A percentile compares a stretch with the other conserved stretches of the same genome.
Conservation (phyloP, 129 eudicot genomes). For the Deinandra increscens region DNA sequence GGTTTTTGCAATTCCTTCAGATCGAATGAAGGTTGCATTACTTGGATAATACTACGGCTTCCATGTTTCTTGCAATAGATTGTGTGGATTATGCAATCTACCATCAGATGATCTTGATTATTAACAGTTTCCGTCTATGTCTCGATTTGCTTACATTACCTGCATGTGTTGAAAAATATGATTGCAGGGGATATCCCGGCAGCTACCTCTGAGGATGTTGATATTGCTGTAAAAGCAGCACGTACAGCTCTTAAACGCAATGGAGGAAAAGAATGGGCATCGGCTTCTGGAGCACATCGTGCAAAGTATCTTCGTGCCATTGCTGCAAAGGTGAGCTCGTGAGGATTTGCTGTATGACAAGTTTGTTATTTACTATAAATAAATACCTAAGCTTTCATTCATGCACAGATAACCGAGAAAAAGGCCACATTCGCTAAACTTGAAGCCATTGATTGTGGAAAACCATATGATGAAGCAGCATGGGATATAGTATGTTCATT, state of each 20-base stretch:
- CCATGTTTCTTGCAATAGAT: neutral
- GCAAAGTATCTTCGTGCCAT: constrained; percentile 95
- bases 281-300: constrained; percentile 91
- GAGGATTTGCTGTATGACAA: neutral
- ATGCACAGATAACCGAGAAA: constrained; percentile 65
- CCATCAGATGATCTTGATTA: constrained; percentile 1
- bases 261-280: constrained; percentile 85
- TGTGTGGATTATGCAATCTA: constrained; percentile 1
- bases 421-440: constrained; percentile 64
- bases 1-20: constrained; percentile 3
- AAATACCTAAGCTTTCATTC: constrained; percentile 11
- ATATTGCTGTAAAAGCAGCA: constrained; percentile 90
- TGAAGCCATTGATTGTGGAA: constrained; percentile 85
- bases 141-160: constrained; percentile 11
- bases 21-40: constrained; percentile 17
- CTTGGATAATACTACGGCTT: neutral
- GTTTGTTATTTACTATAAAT: neutral
- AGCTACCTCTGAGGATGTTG: constrained; percentile 85
- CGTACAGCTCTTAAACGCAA: constrained; percentile 64
- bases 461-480: constrained; percentile 87
- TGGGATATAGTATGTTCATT: constrained; percentile 84
- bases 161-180: constrained; percentile 8
- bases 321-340: constrained; percentile 99
- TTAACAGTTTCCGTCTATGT: neutral
- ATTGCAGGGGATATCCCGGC: constrained; percentile 91